Evolutionary conservation across 208 protist genomes (phyloP).

Genomic region (Crithidia mellificae): DNA sequence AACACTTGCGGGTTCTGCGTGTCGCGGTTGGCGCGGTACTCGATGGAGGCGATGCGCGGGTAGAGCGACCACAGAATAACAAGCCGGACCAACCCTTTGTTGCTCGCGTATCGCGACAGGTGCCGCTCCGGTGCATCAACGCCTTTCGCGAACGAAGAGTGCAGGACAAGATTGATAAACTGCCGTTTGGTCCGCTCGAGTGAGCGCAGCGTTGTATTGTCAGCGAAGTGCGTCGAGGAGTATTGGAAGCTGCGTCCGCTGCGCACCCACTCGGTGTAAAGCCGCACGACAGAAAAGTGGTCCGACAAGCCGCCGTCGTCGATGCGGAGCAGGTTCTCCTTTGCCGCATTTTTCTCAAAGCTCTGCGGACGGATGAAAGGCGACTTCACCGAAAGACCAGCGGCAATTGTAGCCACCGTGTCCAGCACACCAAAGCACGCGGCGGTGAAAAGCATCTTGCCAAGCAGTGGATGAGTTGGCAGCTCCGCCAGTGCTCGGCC

Average conservation of each 20-base stretch:
- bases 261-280: constrained; percentile 74
- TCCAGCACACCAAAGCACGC: constrained; percentile 88
- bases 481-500: constrained; percentile 81
- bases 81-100: constrained; percentile 72
- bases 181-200: constrained; percentile 84
- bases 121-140: constrained; percentile 42
- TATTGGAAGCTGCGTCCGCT: constrained; percentile 61
- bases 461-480: constrained; percentile 86
- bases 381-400: constrained; percentile 81
- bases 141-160: constrained; percentile 60
- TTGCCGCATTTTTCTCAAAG: constrained; percentile 48
- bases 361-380: constrained; percentile 72
- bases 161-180: constrained; percentile 69
- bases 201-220: constrained; percentile 70
- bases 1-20: constrained; percentile 53
- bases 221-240: constrained; percentile 68
- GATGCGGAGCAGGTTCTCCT: constrained; percentile 45
- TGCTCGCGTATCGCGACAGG: constrained; percentile 67
- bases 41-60: constrained; percentile 71
- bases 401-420: constrained; percentile 85
- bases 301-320: constrained; percentile 73
- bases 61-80: constrained; percentile 83
- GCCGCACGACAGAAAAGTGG: constrained; percentile 69
- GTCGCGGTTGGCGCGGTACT: constrained; percentile 65
- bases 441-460: constrained; percentile 91